Evolutionary conservation across 257 asterid genomes (phyloP), one percentile per base, ranked within the genome.

Genomic region (Nicotiana paniculata): DNA sequence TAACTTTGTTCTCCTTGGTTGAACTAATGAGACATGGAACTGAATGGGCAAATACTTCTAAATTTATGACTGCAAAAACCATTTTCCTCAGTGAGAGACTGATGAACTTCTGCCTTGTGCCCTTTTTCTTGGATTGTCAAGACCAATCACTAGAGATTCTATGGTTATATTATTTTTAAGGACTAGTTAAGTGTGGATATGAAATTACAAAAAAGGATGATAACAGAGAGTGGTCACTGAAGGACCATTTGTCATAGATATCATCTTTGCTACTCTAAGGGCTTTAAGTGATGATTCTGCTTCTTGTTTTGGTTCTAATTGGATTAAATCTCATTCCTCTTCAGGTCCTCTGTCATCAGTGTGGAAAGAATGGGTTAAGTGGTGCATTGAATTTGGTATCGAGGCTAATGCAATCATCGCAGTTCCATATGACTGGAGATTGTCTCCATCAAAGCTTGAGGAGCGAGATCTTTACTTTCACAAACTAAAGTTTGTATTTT

Each of bases 311-410:
- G 24, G 62, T 74, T 72, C 8, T 74, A 74, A 10, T 74, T 74
- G 24, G 51, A 48, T 43, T 26, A 74, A 59, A 76, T 81, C 62
- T 77, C 82, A 58, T 65, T 74, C 48, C 62, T 86, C 77, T 77
- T 86, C 92, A 96, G 99, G 99, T 89, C 99, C 99, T 82, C 94
- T 96, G 77, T 93, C 99, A 57, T 94, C 99, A 46, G 99, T 96
- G 84, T 96, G 99, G 99, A 96, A 96, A 89, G 99, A 96, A 69
- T 96, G 99, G 98, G 90, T 96, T 84, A 96, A 94, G 87, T 96
- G 99, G 99, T 96, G 99, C 92, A 94, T 96, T 89, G 98, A 96
- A 90, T 96, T 96, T 86, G 99, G 99, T 53, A 90, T 96, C 81
- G 99, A 96, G 88, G 92, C 99, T 85, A 94, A 96, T 89, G 97